phyloP scores from a whole-genome alignment of 2,329 filamentous ascomycete genomes.

The Ascochyta clinopodiicola region DNA sequence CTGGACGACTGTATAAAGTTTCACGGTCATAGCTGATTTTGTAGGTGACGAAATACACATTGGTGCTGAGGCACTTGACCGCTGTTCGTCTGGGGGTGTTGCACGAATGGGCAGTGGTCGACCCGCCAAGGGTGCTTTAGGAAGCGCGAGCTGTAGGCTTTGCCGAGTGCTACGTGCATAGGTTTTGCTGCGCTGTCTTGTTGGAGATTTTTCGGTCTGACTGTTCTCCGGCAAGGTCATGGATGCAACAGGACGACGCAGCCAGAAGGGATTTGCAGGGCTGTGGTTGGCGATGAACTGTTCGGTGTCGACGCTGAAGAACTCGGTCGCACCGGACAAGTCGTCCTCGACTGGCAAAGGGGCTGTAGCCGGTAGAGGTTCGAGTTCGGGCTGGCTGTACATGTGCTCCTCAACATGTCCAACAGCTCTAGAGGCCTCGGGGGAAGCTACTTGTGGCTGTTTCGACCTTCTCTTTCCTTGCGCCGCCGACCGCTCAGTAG shows the following conservation, averaged over 20 bases:
- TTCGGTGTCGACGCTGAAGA: conserved; percentile 26
- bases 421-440: conserved; percentile 28
- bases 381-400: conserved; percentile 16
- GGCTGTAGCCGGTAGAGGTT: conserved; percentile 27
- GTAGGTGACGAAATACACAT: conserved; percentile 32
- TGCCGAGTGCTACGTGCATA: conserved; percentile 9
- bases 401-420: conserved; percentile 9
- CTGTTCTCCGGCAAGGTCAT: conserved; percentile 8
- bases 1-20: not conserved
- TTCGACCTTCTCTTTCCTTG: conserved; percentile 5
- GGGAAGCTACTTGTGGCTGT: conserved; percentile 19
- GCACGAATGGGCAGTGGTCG: conserved; percentile 2
- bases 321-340: conserved; percentile 19
- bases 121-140: conserved; percentile 20
- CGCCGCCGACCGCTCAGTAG: not conserved
- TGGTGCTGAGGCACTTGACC: conserved; percentile 33
- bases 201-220: conserved; percentile 30
- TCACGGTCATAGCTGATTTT: not conserved
- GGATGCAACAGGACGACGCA: conserved; percentile 27
- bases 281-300: conserved; percentile 19
- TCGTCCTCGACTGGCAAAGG: conserved; percentile 19
- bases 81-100: conserved; percentile 13
- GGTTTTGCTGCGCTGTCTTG: conserved; percentile 17
- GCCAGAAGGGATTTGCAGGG: conserved; percentile 30
- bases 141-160: conserved; percentile 23